Evolutionary conservation across 2,329 filamentous ascomycete genomes (phyloP).

Genomic region (Nemania sp.): DNA sequence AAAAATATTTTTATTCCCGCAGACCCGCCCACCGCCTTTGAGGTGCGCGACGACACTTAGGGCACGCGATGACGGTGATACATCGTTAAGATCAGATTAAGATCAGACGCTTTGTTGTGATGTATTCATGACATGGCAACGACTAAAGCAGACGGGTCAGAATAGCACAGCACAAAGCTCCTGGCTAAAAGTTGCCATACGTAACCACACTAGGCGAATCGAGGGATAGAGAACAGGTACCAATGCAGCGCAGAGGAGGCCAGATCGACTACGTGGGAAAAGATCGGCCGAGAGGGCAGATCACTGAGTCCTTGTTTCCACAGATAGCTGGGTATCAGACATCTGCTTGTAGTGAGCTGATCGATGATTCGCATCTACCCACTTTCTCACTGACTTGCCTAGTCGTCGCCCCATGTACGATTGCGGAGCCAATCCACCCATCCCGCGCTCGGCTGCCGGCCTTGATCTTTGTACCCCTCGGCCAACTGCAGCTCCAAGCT

Average conservation of each 20-base stretch:
- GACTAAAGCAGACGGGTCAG: not conserved
- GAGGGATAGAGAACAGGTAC: not conserved
- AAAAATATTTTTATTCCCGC: not conserved
- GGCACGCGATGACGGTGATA: conserved; percentile 25
- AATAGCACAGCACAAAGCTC: conserved; percentile 1
- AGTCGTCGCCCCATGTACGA: conserved; percentile 13
- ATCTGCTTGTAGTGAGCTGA: conserved; percentile 3
- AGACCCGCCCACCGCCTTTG: not conserved
- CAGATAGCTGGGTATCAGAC: not conserved
- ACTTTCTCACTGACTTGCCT: conserved; percentile 1
- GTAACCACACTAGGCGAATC: not conserved
- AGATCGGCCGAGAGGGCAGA: conserved; percentile 6
- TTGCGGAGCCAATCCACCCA: conserved; percentile 18
- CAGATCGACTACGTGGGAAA: not conserved
- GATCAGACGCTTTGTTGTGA: not conserved
- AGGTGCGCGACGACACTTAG: conserved; percentile 23
- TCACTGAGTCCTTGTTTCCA: not conserved
- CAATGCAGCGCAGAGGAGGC: not conserved
- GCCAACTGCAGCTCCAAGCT: conserved; percentile 24
- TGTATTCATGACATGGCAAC: conserved; percentile 18
- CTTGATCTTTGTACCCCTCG: conserved; percentile 22
- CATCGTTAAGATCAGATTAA: conserved; percentile 5
- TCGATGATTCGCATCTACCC: conserved; percentile 20
- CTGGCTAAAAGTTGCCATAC: conserved; percentile 4
- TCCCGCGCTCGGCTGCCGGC: conserved; percentile 23